These are phyloP conservation scores for Sugiyamaella xylanicola DNA, from an alignment of 1,139 yeast genomes.

Conservation along the genomic window DNA sequence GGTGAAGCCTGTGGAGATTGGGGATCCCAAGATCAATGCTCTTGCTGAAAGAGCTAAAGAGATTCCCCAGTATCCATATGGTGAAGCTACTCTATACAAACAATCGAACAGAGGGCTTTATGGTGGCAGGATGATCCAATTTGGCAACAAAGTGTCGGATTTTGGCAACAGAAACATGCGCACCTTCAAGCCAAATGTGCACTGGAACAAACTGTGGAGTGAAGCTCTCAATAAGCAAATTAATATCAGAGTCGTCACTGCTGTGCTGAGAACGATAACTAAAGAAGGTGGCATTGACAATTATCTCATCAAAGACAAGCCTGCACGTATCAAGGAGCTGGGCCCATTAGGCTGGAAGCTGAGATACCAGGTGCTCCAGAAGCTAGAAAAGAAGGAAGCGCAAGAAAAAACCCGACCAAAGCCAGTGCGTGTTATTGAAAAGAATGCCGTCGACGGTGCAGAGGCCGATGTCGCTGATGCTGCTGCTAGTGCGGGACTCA, in stretches of 20 bases:
- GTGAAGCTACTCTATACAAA: conserved; percentile 74
- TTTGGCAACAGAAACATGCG: conserved; percentile 73
- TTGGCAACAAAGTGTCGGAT: conserved; percentile 80
- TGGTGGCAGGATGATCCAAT: conserved; percentile 82
- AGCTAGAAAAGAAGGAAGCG: conserved; percentile 38
- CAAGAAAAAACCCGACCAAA: conserved; percentile 31
- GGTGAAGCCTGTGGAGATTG: conserved; percentile 36
- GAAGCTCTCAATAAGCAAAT: conserved; percentile 64
- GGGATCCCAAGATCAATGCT: conserved; percentile 39
- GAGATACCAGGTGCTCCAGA: conserved; percentile 65
- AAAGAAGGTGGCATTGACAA: conserved; percentile 94
- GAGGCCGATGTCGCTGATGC: conserved; percentile 9
- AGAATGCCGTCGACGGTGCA: neutral
- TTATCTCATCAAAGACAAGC: conserved; percentile 79
- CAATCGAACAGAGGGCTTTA: conserved; percentile 84
- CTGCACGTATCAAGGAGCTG: conserved; percentile 87
- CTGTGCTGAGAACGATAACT: conserved; percentile 80
- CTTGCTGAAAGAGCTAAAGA: conserved; percentile 27
- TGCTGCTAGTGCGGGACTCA: conserved; percentile 4
- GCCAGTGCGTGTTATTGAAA: conserved; percentile 23
- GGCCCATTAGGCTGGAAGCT: conserved; percentile 92
- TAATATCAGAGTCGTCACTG: conserved; percentile 68
- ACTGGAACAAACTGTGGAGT: conserved; percentile 77
- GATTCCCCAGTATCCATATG: conserved; percentile 81
- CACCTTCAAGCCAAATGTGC: conserved; percentile 80